These are phyloP conservation scores for Mycena sanguinolenta DNA, from an alignment of 768 basidiomycete genomes.

Conservation along the genomic window DNA sequence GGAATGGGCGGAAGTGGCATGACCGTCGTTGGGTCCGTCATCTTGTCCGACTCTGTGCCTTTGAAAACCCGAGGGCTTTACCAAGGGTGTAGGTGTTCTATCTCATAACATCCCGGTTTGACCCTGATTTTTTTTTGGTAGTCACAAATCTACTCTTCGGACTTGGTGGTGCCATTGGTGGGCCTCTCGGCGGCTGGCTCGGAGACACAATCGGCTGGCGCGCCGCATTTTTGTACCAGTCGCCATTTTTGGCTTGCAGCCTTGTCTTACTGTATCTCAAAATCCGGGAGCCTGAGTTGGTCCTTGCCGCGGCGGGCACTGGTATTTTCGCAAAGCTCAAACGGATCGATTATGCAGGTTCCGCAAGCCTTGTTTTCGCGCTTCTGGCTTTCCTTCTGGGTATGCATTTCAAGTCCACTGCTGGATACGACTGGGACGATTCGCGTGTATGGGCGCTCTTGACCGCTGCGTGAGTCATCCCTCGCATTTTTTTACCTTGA, in stretches of 20 bases:
- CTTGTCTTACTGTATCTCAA: slow-evolving; percentile 31
- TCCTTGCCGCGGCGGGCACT: slow-evolving; percentile 19
- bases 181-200: slow-evolving; percentile 68
- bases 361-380: slow-evolving; percentile 65
- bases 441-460: slow-evolving; percentile 68
- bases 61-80: slow-evolving; percentile 75
- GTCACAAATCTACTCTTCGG: slow-evolving; percentile 61
- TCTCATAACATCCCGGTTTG: background rate
- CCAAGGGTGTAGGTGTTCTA: slow-evolving; percentile 58
- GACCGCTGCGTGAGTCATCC: slow-evolving; percentile 14
- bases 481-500: background rate
- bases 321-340: slow-evolving; percentile 53
- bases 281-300: slow-evolving; percentile 29
- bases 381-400: slow-evolving; percentile 55
- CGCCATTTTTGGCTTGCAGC: slow-evolving; percentile 37
- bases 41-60: slow-evolving; percentile 75
- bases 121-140: background rate
- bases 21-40: slow-evolving; percentile 64
- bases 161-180: slow-evolving; percentile 70
- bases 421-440: slow-evolving; percentile 52
- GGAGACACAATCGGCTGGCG: slow-evolving; percentile 76
- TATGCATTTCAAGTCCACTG: slow-evolving; percentile 29
- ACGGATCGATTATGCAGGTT: slow-evolving; percentile 75
- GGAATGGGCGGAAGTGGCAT: slow-evolving; percentile 79
- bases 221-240: slow-evolving; percentile 72